These are phyloP conservation scores for Magnolia sinica DNA, from an alignment of 164 flowering plant genomes.

Conservation along the genomic window DNA sequence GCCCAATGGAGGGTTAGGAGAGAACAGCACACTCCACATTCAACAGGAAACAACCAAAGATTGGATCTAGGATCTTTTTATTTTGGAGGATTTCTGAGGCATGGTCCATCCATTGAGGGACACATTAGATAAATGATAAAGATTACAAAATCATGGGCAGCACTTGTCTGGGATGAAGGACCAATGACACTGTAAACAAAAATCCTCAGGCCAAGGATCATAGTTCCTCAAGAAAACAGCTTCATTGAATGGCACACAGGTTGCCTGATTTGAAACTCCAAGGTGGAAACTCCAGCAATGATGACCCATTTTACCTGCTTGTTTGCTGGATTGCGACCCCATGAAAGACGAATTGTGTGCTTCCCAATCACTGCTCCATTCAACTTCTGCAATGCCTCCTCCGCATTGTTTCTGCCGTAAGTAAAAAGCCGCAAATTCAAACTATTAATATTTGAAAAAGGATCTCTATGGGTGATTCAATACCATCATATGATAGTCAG, in stretches of 20 bases:
- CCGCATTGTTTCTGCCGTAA: slow-evolving; percentile 59
- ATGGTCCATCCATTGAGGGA: not conserved
- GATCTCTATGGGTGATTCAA: not conserved
- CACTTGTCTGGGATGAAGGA: not conserved
- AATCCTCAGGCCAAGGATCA: too few relatives aligned
- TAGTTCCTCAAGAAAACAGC: not conserved
- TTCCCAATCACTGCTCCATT: slow-evolving; percentile 80
- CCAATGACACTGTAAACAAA: too few relatives aligned
- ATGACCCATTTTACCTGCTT: slow-evolving; percentile 52
- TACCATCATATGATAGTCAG: not conserved
- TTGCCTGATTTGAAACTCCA: not conserved
- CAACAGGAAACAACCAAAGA: too few relatives aligned
- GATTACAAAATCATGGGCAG: not conserved
- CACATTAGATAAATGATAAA: not conserved
- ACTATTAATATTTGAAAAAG: not conserved
- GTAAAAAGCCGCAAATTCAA: slow-evolving; percentile 1
- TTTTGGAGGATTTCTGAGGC: not conserved
- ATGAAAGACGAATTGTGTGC: slow-evolving; percentile 87
- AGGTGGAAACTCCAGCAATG: not conserved
- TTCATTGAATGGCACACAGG: not conserved
- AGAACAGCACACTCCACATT: too few relatives aligned
- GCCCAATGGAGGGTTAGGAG: not conserved
- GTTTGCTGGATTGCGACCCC: slow-evolving; percentile 96
- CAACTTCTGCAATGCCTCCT: slow-evolving; percentile 77
- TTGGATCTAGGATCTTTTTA: not conserved